Evolutionary conservation across 768 basidiomycete genomes (phyloP).

Genomic region (Phallus indusiatus): DNA sequence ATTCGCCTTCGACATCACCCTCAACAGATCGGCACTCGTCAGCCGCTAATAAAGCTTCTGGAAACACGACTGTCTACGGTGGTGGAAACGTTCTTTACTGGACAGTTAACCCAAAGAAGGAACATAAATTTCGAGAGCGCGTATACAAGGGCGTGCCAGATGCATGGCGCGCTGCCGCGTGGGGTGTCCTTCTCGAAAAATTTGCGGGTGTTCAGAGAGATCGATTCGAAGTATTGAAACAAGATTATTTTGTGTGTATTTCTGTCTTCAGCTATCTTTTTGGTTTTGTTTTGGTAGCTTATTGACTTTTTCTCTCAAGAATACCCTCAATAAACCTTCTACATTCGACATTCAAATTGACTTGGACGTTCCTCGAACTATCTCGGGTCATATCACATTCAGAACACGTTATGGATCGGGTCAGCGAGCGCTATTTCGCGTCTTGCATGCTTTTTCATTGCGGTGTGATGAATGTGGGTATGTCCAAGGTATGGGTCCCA

Average conservation of each 20-base stretch:
- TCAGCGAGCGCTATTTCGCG: constrained; percentile 91
- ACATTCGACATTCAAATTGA: constrained; percentile 95
- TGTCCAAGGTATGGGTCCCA: constrained; percentile 98
- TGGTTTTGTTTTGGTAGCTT: neutral
- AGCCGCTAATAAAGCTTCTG: neutral
- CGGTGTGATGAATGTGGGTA: constrained; percentile 85
- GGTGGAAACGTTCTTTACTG: constrained; percentile 75
- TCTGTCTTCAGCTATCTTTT: constrained; percentile 13
- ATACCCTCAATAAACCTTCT: constrained; percentile 69
- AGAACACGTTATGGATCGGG: constrained; percentile 92
- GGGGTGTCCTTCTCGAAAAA: constrained; percentile 70
- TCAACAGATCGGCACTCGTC: neutral
- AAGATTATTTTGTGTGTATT: constrained; percentile 15
- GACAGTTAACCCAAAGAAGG: constrained; percentile 57
- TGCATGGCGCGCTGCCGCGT: constrained; percentile 87
- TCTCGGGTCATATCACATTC: constrained; percentile 90
- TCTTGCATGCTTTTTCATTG: constrained; percentile 85
- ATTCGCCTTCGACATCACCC: constrained; percentile 14
- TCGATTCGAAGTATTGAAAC: constrained; percentile 26
- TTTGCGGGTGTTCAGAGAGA: constrained; percentile 26
- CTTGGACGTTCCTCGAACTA: constrained; percentile 93
- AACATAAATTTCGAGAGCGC: constrained; percentile 58
- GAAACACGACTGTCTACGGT: constrained; percentile 41
- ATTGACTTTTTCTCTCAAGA: constrained; percentile 34
- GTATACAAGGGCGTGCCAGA: constrained; percentile 96